phyloP scores from a whole-genome alignment of 495 filamentous ascomycete species.

The Rusavskia elegans region DNA sequence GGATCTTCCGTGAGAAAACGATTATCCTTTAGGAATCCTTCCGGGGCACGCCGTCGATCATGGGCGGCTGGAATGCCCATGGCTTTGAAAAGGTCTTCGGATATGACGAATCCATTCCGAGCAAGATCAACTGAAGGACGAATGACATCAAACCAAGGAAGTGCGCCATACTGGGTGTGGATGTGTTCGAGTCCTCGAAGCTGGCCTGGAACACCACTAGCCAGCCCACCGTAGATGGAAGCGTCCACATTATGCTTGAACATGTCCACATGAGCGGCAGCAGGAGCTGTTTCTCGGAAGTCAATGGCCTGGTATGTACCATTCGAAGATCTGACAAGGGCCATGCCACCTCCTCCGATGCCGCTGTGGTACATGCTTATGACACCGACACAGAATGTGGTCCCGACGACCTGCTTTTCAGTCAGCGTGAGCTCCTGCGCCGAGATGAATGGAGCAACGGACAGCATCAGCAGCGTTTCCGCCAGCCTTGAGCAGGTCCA shows the following conservation, averaged over 20 bases:
- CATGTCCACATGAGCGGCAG: constrained; percentile 62
- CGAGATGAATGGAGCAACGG: constrained; percentile 3
- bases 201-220: constrained; percentile 72
- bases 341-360: constrained; percentile 76
- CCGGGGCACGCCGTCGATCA: background rate
- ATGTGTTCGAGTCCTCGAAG: constrained; percentile 61
- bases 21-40: constrained; percentile 7
- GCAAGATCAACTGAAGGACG: constrained; percentile 57
- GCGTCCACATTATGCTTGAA: constrained; percentile 40
- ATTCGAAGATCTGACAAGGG: constrained; percentile 37
- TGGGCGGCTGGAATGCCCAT: constrained; percentile 32
- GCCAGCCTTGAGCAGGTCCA: constrained; percentile 49
- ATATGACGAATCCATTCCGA: constrained; percentile 54
- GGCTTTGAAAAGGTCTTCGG: constrained; percentile 50
- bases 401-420: constrained; percentile 38
- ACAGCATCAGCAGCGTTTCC: constrained; percentile 67
- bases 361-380: constrained; percentile 52
- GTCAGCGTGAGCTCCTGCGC: background rate
- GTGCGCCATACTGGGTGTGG: constrained; percentile 52
- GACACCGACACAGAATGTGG: constrained; percentile 57
- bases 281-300: constrained; percentile 74
- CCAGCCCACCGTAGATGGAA: constrained; percentile 42
- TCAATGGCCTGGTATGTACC: constrained; percentile 56
- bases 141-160: constrained; percentile 52
- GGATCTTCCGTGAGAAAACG: constrained; percentile 59